These are phyloP conservation scores for Colletotrichum sp. DNA, from an alignment of 2,329 filamentous ascomycete species.

Conservation along the genomic window DNA sequence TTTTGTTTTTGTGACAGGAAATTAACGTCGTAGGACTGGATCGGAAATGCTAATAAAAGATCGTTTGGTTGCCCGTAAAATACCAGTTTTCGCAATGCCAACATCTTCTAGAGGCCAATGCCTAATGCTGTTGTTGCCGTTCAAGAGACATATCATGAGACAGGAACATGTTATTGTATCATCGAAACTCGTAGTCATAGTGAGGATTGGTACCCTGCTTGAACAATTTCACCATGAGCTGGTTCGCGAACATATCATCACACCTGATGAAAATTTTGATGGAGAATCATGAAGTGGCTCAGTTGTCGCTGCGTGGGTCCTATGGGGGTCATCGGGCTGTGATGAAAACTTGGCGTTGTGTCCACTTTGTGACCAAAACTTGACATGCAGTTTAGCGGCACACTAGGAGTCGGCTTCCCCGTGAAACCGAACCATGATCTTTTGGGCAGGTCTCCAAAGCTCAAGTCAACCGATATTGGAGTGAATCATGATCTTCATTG, in stretches of 20 bases:
- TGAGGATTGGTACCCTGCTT: no score
- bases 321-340: not conserved
- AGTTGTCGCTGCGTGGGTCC: not conserved
- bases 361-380: not conserved
- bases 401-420: not conserved
- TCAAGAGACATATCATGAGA: no score
- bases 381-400: not conserved
- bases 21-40: not conserved
- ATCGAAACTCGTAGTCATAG: no score
- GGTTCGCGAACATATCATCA: not conserved
- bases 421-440: not conserved
- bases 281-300: not conserved
- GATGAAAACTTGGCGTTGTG: not conserved
- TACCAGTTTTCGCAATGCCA: no score
- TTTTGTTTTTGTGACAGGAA: accelerated
- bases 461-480: accelerated
- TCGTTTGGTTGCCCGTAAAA: no score
- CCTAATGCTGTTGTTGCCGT: no score
- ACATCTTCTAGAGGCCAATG: no score
- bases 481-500: not conserved
- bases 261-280: not conserved
- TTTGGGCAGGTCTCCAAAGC: not conserved
- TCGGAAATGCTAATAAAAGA: accelerated
- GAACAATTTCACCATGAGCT: not conserved
- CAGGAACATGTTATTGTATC: no score